Percentiles rank a stretch among this genome's conserved stretches.
These are phyloP conservation scores for Fusarium dlaminii DNA, from an alignment of 2,329 filamentous ascomycete species.

Conservation along the genomic window DNA sequence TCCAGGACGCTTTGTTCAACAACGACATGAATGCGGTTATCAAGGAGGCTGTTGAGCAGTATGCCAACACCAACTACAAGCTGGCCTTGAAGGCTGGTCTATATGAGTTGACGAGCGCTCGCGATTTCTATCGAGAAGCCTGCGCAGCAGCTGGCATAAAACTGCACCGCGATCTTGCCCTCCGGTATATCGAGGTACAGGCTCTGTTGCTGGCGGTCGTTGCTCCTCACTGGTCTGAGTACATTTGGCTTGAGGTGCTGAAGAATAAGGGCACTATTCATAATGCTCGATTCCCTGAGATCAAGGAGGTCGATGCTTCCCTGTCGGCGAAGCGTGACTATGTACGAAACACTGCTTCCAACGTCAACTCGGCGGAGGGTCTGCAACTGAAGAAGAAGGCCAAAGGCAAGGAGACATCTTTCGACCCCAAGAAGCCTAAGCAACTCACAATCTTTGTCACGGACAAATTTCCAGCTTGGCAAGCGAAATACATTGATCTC, in stretches of 20 bases:
- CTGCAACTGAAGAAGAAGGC: conserved; percentile 86
- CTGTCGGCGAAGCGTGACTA: conserved; percentile 86
- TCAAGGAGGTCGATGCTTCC: conserved; percentile 70
- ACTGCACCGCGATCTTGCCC: conserved; percentile 85
- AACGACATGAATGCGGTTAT: conserved; percentile 91
- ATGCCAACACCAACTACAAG: conserved; percentile 79
- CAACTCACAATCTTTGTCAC: conserved; percentile 88
- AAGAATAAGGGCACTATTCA: conserved; percentile 81
- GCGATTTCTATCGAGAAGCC: conserved; percentile 90
- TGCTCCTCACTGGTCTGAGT: conserved; percentile 92
- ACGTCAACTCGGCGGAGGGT: conserved; percentile 83
- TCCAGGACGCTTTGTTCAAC: conserved; percentile 89
- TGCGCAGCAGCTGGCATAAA: conserved; percentile 79
- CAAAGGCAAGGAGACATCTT: conserved; percentile 87
- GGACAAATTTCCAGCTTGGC: conserved; percentile 85
- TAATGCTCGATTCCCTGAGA: conserved; percentile 67
- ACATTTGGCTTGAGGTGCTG: conserved; percentile 93
- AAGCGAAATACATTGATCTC: conserved; percentile 87
- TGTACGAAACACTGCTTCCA: conserved; percentile 77
- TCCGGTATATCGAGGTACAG: conserved; percentile 87
- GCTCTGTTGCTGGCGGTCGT: conserved; percentile 83
- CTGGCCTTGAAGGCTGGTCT: conserved; percentile 85
- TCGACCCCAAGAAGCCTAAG: conserved; percentile 93
- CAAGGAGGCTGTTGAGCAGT: conserved; percentile 81
- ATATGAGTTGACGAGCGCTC: conserved; percentile 89